phyloP scores from a whole-genome alignment of 768 basidiomycete species.

The Boletus vinaceobasis region DNA sequence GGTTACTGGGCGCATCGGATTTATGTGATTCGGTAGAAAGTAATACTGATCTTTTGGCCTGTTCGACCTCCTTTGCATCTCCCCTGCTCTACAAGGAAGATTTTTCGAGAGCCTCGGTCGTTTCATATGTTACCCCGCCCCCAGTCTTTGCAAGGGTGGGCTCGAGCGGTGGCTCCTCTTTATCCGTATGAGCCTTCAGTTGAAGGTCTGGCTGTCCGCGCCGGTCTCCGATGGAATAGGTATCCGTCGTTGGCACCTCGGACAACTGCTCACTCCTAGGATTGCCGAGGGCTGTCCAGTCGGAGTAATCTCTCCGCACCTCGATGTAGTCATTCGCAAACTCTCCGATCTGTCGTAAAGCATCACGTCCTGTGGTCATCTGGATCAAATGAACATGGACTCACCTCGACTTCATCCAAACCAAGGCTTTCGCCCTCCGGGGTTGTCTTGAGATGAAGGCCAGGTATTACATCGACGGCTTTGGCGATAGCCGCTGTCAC shows the following conservation, averaged over 20 bases:
- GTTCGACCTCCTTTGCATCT: not conserved
- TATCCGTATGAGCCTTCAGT: not conserved
- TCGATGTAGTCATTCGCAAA: slow-evolving; percentile 70
- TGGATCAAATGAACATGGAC: slow-evolving; percentile 8
- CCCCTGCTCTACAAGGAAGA: not conserved
- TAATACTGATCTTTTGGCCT: not conserved
- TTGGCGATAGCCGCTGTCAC: slow-evolving; percentile 62
- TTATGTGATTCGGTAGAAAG: not conserved
- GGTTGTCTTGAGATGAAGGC: slow-evolving; percentile 50
- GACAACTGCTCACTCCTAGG: slow-evolving; percentile 3
- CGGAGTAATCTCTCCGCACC: slow-evolving; percentile 60
- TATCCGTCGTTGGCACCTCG: slow-evolving; percentile 10
- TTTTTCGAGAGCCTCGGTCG: not conserved
- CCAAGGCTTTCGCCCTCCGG: slow-evolving; percentile 58
- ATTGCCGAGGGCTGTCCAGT: slow-evolving; percentile 40
- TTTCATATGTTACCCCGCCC: not conserved
- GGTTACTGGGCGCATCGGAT: not conserved
- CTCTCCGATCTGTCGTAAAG: slow-evolving; percentile 52
- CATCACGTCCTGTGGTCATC: not conserved
- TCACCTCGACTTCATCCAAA: slow-evolving; percentile 70
- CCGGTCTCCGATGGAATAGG: slow-evolving; percentile 33
- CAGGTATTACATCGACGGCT: slow-evolving; percentile 53
- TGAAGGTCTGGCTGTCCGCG: slow-evolving; percentile 36
- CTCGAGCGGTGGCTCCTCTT: slow-evolving; percentile 18
- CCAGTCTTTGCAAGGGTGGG: slow-evolving; percentile 14